Percentiles rank a stretch among this genome's conserved stretches.
Evolutionary conservation across 441 rosid genomes (phyloP).

Genomic region (Sinapis alba): DNA sequence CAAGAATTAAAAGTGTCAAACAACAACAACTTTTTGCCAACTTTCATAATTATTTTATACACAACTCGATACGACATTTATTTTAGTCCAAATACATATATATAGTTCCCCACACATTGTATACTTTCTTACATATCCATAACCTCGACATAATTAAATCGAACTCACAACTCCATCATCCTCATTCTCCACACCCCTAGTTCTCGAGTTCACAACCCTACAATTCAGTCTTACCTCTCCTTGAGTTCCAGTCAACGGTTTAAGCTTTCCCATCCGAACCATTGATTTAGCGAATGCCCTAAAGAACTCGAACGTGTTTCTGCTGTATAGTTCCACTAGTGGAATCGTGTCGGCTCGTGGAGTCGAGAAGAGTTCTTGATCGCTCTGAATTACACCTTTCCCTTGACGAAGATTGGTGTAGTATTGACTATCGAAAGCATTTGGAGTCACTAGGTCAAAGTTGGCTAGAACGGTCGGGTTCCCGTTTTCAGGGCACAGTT

Average conservation of each 20-base stretch:
- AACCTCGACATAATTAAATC: conserved; percentile 2
- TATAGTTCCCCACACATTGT: conserved; percentile 12
- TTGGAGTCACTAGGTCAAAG: conserved; percentile 49
- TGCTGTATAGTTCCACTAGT: conserved; percentile 54
- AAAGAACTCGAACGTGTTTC: conserved; percentile 51
- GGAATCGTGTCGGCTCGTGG: conserved; percentile 44
- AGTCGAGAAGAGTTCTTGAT: conserved; percentile 64
- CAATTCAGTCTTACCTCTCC: conserved; percentile 61
- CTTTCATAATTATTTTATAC: neutral
- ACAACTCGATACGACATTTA: conserved; percentile 11
- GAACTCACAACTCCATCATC: conserved; percentile 29
- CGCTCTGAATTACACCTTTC: conserved; percentile 54
- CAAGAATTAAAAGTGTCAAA: neutral
- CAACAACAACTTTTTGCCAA: neutral
- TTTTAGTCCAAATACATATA: conserved; percentile 20
- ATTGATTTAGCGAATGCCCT: conserved; percentile 50
- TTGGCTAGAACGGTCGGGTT: conserved; percentile 33
- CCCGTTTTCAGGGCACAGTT: conserved; percentile 49
- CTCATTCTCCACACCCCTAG: conserved; percentile 8
- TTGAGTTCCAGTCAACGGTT: conserved; percentile 46
- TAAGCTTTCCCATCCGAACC: conserved; percentile 65
- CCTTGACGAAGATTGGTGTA: conserved; percentile 48
- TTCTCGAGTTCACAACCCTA: conserved; percentile 44
- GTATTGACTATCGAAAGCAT: conserved; percentile 50
- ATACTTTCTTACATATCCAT: conserved; percentile 26